Percentiles rank a stretch among this genome's conserved stretches.
phyloP scores from a whole-genome alignment of 352 stramenopile species.

The Phytophthora sp. region DNA sequence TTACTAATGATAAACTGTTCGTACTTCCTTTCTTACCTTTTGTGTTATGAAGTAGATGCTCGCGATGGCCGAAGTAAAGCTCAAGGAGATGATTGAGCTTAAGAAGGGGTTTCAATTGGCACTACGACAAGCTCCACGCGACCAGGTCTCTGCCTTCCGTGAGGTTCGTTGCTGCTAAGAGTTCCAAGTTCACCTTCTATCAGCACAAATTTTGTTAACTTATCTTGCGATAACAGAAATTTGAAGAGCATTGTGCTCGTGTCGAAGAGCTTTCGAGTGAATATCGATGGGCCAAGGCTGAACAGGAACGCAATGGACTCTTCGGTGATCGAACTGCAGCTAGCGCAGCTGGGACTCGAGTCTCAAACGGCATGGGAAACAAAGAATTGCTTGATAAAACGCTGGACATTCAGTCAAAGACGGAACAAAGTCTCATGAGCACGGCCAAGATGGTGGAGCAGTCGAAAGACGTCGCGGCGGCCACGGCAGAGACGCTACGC shows the following conservation, averaged over 20 bases:
- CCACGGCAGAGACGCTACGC: slow-evolving; percentile 78
- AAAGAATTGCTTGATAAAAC: slow-evolving; percentile 79
- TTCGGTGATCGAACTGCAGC: slow-evolving; percentile 67
- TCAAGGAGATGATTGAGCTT: slow-evolving; percentile 83
- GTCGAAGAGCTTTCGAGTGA: slow-evolving; percentile 84
- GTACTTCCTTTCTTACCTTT: background rate
- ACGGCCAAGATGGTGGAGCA: slow-evolving; percentile 88
- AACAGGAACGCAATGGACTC: slow-evolving; percentile 77
- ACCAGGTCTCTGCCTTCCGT: slow-evolving; percentile 69
- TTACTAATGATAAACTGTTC: background rate
- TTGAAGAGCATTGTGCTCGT: slow-evolving; percentile 77
- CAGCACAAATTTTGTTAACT: background rate
- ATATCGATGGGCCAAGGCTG: slow-evolving; percentile 80
- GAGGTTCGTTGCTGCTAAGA: slow-evolving; percentile 50
- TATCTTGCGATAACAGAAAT: slow-evolving; percentile 59
- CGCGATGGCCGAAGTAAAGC: slow-evolving; percentile 79
- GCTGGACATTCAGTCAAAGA: slow-evolving; percentile 85
- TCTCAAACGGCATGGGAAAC: slow-evolving; percentile 49
- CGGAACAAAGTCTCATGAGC: slow-evolving; percentile 83
- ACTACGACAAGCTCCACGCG: slow-evolving; percentile 73
- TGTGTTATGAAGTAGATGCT: slow-evolving; percentile 74
- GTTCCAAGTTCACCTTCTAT: too few species aligned
- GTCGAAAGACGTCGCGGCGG: slow-evolving; percentile 82
- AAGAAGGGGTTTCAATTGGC: slow-evolving; percentile 88
- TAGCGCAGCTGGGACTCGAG: slow-evolving; percentile 20